Base-by-base conservation (phyloP, 163 green algal species). In the Scenedesmus sp. region DNA sequence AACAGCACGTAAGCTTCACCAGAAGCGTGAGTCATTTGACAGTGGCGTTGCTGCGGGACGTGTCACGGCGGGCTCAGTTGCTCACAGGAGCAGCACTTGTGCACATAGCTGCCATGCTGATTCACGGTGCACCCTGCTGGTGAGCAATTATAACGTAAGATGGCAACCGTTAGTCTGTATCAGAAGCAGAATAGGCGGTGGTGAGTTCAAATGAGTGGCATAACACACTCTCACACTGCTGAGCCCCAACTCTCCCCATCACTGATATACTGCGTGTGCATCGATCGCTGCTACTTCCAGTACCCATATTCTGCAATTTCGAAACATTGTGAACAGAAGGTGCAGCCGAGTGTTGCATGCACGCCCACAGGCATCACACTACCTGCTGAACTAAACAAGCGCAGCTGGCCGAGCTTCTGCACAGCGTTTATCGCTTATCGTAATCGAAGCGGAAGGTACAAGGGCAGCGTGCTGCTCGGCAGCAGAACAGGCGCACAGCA, bases 401-500 rank as follows among this genome's bases (percentile, higher is more conserved):
- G 77, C 77, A 23, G 77, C 12, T 84, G 1, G 34, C 18, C 34
- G 26, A n/a, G 77, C 77, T 6, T 23, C 46, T 60, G 77, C 34
- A 60, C 12, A 59, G 20, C 70, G 23, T 10, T 52, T 52, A 4
- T 16, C 23, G 23, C 70, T 15, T 18, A 52, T 16, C 1, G 1
- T 6, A 79, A 4, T 79, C 46, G 20, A 79, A 46, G 23, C 23
- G 70, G 18, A 52, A 79, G 70, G 1, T 13, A 12, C 1, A 52
- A 79, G 23, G 70, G 70, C 70, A 79, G 70, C 70, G 70, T 79
- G 70, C 70, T 79, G 70, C 23, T 52, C 70, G 70, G 70, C 23
- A 79, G 70, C 70, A 79, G 23, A 79, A 79, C 70, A 79, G 23
- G 23, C 70, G 70, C 70, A 79, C 23, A 79, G 70, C 70, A 79